Base-by-base conservation (phyloP, 1,284 basidiomycete species). In the Rhizopogon parksii region DNA sequence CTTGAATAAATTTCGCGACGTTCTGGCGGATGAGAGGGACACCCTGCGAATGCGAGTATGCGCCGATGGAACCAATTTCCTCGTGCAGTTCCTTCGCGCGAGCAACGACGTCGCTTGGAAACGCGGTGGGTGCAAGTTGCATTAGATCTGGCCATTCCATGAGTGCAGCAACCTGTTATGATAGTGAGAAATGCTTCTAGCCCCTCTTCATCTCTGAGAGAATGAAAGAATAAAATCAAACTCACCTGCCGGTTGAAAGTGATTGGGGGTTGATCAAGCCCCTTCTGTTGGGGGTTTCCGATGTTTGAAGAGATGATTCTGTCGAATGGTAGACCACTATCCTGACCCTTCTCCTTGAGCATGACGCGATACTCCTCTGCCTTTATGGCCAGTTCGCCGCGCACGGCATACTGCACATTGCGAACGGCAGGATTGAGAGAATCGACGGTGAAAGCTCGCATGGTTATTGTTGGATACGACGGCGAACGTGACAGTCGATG, bases 201-300 rank as follows among this genome's bases (percentile, higher is more conserved):
- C 47, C 32, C 47, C 34, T 30, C 15, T 32, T 24, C 7, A 17
- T 32, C 24, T 40, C 24, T 45, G 39, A 36, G 51, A 38, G 14
- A 36, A 37, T 37, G 36, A 49, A 47, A 40, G 3, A 21, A 37
- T 51, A 25, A n/a, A 51, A 38, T 2, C 7, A 8, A 43, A 67
- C 78, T 53, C 57, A 88, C 91, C 84, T 99, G 95, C 55, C 95
- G 79, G 62, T 85, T 82, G 70, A 92, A 99, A 6, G 95, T 97
- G 56, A 99, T 82, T 1, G 95, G 92, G 19, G 85, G 82, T 69
- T 99, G 96, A 68, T 97, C 86, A 40, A 99, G 77, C 1, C 91
- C 92, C 64, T 87, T 87, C 71, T 97, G 95, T 71, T 99, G 95
- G 0, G 95, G 95, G 67, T 99, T 99, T 7, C 95, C 95, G 53